Conservation (phyloP, 805 yeast species). For the Wickerhamomyces hampshirensis region DNA sequence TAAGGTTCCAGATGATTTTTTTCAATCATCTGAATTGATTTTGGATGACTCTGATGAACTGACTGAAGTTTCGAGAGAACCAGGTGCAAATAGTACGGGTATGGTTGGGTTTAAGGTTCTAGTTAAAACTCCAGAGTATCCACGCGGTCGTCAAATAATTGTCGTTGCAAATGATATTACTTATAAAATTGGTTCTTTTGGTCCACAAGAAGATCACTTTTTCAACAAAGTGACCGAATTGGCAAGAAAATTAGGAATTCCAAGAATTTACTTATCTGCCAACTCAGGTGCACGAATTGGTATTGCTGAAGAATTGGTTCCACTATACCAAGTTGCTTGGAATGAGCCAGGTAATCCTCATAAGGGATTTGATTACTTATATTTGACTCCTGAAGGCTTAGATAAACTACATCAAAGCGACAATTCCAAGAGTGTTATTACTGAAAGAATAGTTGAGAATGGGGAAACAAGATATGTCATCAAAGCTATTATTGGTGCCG, state of each 20-base stretch:
- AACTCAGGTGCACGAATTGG: conserved; percentile 99
- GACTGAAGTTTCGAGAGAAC: conserved; percentile 88
- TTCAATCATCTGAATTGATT: conserved; percentile 77
- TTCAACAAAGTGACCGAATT: conserved; percentile 90
- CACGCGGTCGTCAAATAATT: conserved; percentile 90
- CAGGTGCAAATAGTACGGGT: conserved; percentile 94
- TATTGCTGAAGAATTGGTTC: conserved; percentile 92
- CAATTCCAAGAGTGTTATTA: conserved; percentile 55
- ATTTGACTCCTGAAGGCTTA: conserved; percentile 66
- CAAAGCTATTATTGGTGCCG: conserved; percentile 84
- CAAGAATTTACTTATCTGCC: conserved; percentile 93
- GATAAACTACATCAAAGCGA: conserved; percentile 52
- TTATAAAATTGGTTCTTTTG: conserved; percentile 96
- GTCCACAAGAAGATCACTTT: conserved; percentile 91
- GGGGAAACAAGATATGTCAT: conserved; percentile 83
- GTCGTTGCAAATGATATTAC: conserved; percentile 97
- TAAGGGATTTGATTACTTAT: conserved; percentile 88
- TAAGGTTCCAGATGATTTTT: conserved; percentile 71
- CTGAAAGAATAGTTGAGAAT: conserved; percentile 75
- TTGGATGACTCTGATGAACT: conserved; percentile 71
- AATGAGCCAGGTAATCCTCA: conserved; percentile 66
- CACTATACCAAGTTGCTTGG: conserved; percentile 91
- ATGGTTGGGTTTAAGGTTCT: conserved; percentile 94
- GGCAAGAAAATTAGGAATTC: conserved; percentile 88
- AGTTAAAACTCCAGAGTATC: conserved; percentile 95